phyloP scores from a whole-genome alignment of 148 eudicot species.

The Rheum nobile region DNA sequence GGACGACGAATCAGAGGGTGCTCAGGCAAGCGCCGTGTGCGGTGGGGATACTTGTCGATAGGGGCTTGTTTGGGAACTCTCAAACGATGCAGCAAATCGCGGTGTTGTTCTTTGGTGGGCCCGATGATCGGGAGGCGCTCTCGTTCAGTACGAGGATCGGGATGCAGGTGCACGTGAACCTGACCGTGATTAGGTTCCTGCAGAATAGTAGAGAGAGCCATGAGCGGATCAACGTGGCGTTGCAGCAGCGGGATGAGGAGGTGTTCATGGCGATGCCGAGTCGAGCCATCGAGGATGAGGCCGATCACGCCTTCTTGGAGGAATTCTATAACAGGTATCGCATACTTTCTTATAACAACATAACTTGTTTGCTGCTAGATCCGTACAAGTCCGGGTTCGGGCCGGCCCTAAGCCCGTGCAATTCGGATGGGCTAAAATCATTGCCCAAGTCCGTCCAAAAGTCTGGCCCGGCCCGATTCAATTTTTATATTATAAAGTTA shows the following conservation, averaged over 20 bases:
- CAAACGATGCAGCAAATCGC: slow-evolving; percentile 60
- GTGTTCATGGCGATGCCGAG: slow-evolving; percentile 66
- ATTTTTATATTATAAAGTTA: no score
- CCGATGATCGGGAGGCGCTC: slow-evolving; percentile 89
- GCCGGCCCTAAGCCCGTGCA: no score
- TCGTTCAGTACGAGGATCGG: slow-evolving; percentile 65
- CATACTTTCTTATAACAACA: background rate
- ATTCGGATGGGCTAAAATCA: no score
- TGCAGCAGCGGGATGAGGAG: slow-evolving; percentile 39
- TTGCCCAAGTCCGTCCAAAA: no score
- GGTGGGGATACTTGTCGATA: slow-evolving; percentile 69
- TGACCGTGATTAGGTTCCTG: slow-evolving; percentile 64
- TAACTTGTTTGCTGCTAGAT: no score
- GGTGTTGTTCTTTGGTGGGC: slow-evolving; percentile 77
- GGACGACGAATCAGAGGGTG: slow-evolving; percentile 69
- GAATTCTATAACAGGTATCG: slow-evolving; percentile 67
- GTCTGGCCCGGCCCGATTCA: no score
- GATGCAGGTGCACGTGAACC: slow-evolving; percentile 49
- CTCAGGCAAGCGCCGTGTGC: slow-evolving; percentile 74
- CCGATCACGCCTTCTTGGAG: slow-evolving; percentile 51
- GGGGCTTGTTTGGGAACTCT: slow-evolving; percentile 40
- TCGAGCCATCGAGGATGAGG: slow-evolving; percentile 43
- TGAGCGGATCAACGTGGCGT: slow-evolving; percentile 37
- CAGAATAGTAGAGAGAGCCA: slow-evolving; percentile 24
- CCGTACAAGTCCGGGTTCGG: no score